Evolutionary conservation across 352 stramenopile species (phyloP).

Genomic region (Phytophthora pisi): DNA sequence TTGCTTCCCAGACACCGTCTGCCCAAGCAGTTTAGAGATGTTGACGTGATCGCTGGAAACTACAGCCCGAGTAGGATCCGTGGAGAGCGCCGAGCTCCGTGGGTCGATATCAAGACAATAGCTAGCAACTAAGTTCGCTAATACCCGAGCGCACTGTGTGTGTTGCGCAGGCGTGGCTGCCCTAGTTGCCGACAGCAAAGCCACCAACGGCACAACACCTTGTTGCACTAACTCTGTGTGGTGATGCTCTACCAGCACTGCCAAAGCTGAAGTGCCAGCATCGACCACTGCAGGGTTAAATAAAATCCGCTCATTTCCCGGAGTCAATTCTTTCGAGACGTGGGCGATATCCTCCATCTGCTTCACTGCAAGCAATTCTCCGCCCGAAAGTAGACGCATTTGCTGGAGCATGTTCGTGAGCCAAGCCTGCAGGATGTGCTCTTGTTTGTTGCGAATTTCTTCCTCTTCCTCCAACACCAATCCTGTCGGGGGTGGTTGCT

Average conservation of each 20-base stretch:
- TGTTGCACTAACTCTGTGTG: constrained; percentile 67
- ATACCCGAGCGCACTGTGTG: constrained; percentile 71
- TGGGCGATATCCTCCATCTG: constrained; percentile 80
- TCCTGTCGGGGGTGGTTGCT: neutral
- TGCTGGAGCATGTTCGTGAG: constrained; percentile 80
- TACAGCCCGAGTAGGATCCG: constrained; percentile 12
- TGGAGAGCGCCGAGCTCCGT: constrained; percentile 32
- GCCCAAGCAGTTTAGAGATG: constrained; percentile 53
- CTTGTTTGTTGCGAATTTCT: constrained; percentile 43
- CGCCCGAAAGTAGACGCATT: constrained; percentile 58
- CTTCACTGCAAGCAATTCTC: constrained; percentile 74
- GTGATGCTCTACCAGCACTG: constrained; percentile 70
- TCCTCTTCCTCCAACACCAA: constrained; percentile 19
- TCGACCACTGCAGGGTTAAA: constrained; percentile 79
- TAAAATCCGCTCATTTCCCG: constrained; percentile 73
- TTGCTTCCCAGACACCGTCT: constrained; percentile 47
- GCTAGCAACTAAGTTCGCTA: constrained; percentile 73
- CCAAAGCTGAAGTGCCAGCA: constrained; percentile 66
- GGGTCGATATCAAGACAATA: constrained; percentile 54
- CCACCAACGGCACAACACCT: constrained; percentile 66
- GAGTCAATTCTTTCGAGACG: constrained; percentile 75
- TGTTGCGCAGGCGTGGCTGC: constrained; percentile 33
- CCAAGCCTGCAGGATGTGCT: constrained; percentile 80
- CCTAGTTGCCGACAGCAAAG: constrained; percentile 52
- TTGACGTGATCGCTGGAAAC: constrained; percentile 52